Evolutionary conservation across 2,329 filamentous ascomycete species (phyloP).

Genomic region (Fusarium sp.): DNA sequence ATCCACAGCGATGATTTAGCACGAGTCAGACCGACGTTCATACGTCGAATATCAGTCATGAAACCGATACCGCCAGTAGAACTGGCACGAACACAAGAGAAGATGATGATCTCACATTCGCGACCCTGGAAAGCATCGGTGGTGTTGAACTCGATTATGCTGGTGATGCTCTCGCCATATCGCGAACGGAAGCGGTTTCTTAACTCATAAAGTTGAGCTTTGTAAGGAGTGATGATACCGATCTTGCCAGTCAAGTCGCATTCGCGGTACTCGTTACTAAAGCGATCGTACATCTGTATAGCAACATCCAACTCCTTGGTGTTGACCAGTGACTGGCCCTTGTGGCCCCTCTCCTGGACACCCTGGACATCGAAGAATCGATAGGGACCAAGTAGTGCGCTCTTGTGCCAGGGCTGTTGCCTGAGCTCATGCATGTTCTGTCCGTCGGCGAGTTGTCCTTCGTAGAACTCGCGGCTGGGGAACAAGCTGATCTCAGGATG

Average conservation of each 20-base stretch:
- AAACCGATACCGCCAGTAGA: conserved; percentile 97
- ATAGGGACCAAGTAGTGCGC: conserved; percentile 85
- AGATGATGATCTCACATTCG: conserved; percentile 98
- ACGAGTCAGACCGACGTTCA: conserved; percentile 98
- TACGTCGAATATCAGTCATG: conserved; percentile 96
- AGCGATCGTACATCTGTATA: conserved; percentile 82
- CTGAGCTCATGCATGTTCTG: conserved; percentile 81
- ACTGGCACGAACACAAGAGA: conserved; percentile 95
- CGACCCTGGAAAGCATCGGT: conserved; percentile 98
- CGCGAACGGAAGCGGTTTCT: conserved; percentile 75
- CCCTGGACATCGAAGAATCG: conserved; percentile 97
- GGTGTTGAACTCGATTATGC: conserved; percentile 94
- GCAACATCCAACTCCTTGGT: conserved; percentile 86
- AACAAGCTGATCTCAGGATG: conserved; percentile 95
- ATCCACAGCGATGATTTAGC: conserved; percentile 98
- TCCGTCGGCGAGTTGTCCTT: conserved; percentile 85
- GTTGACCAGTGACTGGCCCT: conserved; percentile 91
- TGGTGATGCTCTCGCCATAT: conserved; percentile 79
- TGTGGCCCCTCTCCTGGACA: conserved; percentile 80
- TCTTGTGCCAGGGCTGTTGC: conserved; percentile 84
- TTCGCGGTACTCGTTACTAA: conserved; percentile 75
- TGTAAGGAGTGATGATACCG: conserved; percentile 98
- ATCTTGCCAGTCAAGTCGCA: conserved; percentile 83
- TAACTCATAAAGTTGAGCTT: conserved; percentile 86
- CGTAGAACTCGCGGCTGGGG: conserved; percentile 92